phyloP scores from a whole-genome alignment of 257 asterid genomes.

The Solanum tacnaense region DNA sequence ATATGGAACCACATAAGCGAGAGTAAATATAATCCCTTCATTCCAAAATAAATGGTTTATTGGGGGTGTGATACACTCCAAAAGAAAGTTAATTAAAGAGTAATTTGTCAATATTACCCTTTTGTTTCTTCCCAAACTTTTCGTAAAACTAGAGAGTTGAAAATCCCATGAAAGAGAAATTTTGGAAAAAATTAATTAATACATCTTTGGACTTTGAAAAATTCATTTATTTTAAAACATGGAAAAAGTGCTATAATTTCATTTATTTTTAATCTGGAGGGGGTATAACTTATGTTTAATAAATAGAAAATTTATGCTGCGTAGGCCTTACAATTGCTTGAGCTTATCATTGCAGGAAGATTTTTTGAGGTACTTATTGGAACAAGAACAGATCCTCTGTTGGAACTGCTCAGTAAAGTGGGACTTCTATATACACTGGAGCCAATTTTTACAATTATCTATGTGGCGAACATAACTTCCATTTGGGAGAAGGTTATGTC shows the following conservation, averaged over 20 bases:
- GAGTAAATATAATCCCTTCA: background rate
- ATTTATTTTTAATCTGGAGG: background rate
- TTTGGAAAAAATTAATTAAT: background rate
- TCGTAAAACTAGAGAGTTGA: background rate
- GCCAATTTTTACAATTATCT: constrained; percentile 71
- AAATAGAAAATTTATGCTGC: background rate
- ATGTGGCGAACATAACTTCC: constrained; percentile 73
- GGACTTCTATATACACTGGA: constrained; percentile 64
- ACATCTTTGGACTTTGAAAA: background rate
- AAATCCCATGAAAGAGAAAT: background rate
- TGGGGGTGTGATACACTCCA: background rate
- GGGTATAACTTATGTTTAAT: background rate
- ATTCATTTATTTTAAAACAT: background rate
- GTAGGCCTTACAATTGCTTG: background rate
- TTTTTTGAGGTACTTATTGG: constrained; percentile 89
- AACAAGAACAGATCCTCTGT: constrained; percentile 55
- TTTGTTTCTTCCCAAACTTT: background rate
- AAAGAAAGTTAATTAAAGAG: background rate
- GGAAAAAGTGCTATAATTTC: background rate
- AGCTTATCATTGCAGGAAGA: constrained; percentile 46
- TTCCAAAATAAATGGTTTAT: background rate
- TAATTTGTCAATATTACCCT: background rate
- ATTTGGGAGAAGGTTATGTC: constrained; percentile 99
- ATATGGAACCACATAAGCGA: background rate
- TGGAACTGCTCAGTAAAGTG: constrained; percentile 59